Evolutionary conservation across 176 grass and related monocot species (phyloP), one percentile per base, ranked within the genome.

Genomic region (Olyra latifolia): DNA sequence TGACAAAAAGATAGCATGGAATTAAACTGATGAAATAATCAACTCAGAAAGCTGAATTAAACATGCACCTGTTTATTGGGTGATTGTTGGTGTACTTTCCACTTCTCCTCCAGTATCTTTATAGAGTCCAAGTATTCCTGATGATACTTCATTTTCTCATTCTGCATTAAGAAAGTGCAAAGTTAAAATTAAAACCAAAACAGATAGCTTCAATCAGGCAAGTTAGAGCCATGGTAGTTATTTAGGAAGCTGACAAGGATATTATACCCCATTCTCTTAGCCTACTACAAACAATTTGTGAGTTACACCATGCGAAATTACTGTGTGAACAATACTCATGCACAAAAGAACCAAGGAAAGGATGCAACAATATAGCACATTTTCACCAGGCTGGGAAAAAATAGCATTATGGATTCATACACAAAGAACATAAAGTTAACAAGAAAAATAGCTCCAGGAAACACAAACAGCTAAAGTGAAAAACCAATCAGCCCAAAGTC

Each of bases 91-190:
- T 87, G 87, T 68, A 83, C 56, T 75, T 78, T 99, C 97, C 97
- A 99, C 71, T 99, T 99, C 82, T 96, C 93, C 85, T 96, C 97
- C 53, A 99, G 63, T 86, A 89, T 85, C 83, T 88, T 93, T 62
- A 99, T 93, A 41, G 97, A 99, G 69, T 96, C 97, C 80, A 96
- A 70, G 77, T 99, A 99, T 87, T 96, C 93, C 73, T 99, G 88
- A 39, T 99, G 93, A 69, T 79, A 93, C 78, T 88, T 93, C 54
- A 75, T 85, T 89, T 89, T 99, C 62, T 96, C 97, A 83, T 86
- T 93, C 97, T 99, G 78, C 53, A 23, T 47, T 42, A 66, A 68
- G 78, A 76, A 79, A 69, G 48, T 3, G 41, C 7, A 7, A 17
- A 67, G 13, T 16, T 47, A 74, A 82, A 73, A 68, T 8, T 71